Evolutionary conservation across 495 filamentous ascomycete species (phyloP).

Genomic region (Aspergillus panamensis): DNA sequence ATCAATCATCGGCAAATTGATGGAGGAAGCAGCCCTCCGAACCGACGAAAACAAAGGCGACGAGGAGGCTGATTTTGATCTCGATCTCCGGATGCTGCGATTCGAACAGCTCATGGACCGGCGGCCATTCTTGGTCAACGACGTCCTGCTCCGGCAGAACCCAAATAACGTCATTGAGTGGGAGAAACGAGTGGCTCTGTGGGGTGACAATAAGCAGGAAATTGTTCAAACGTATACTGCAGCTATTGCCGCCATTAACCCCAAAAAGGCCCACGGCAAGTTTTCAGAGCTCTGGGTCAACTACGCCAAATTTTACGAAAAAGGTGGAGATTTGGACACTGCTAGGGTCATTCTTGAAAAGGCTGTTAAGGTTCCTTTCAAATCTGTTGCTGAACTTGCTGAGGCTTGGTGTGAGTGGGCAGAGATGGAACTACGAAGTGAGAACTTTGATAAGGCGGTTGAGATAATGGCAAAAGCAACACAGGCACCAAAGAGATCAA

Average conservation of each 20-base stretch:
- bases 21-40: slow-evolving; percentile 80
- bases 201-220: slow-evolving; percentile 89
- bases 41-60: slow-evolving; percentile 78
- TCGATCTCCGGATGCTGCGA: slow-evolving; percentile 95
- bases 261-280: slow-evolving; percentile 90
- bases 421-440: slow-evolving; percentile 91
- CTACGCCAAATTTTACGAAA: slow-evolving; percentile 97
- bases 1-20: slow-evolving; percentile 83
- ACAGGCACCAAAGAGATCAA: slow-evolving; percentile 89
- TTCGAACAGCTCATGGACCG: slow-evolving; percentile 99
- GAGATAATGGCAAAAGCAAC: slow-evolving; percentile 96
- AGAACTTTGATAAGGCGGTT: slow-evolving; percentile 93
- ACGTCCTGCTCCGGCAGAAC: slow-evolving; percentile 92
- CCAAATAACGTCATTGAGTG: slow-evolving; percentile 96
- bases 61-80: slow-evolving; percentile 87
- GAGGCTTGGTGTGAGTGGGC: slow-evolving; percentile 99
- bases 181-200: slow-evolving; percentile 92
- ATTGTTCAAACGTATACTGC: slow-evolving; percentile 93
- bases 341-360: slow-evolving; percentile 95
- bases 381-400: slow-evolving; percentile 88
- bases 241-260: slow-evolving; percentile 87
- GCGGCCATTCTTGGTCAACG: slow-evolving; percentile 93
- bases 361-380: slow-evolving; percentile 95
- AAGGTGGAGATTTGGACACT: slow-evolving; percentile 76
- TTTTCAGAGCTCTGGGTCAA: slow-evolving; percentile 96